Conservation (phyloP, 2,329 filamentous ascomycete species). For the Exophiala lecanii-corni region DNA sequence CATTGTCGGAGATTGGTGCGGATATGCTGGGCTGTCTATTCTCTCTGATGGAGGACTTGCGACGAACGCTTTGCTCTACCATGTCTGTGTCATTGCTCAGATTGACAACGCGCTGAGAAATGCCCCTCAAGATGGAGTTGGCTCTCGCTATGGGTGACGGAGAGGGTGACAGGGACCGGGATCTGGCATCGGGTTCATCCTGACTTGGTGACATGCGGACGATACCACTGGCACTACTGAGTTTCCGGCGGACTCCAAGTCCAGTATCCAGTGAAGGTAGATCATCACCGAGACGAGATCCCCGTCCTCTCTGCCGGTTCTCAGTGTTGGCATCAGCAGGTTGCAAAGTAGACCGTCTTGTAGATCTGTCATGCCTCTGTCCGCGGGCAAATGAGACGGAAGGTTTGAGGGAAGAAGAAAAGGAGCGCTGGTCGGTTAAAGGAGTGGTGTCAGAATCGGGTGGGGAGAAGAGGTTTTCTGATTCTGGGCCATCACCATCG, state of each 20-base stretch:
- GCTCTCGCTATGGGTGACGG: conserved; percentile 63
- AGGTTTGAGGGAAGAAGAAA: conserved; percentile 50
- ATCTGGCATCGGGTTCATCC: conserved; percentile 42
- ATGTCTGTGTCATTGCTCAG: conserved; percentile 88
- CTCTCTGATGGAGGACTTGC: conserved; percentile 43
- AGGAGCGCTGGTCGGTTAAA: conserved; percentile 52
- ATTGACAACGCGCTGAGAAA: conserved; percentile 97
- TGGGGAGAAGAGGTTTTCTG: conserved; percentile 37
- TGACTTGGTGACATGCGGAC: conserved; percentile 34
- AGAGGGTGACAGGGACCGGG: conserved; percentile 59
- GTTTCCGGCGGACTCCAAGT: conserved; percentile 46
- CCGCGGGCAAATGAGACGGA: conserved; percentile 42
- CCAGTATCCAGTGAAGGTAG: conserved; percentile 57
- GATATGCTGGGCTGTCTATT: conserved; percentile 18
- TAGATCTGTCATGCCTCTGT: conserved; percentile 44
- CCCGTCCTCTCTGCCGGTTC: conserved; percentile 29
- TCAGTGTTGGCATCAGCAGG: conserved; percentile 40
- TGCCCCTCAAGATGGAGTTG: conserved; percentile 71
- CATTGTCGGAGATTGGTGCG: conserved; percentile 6
- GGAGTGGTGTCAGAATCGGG: conserved; percentile 54
- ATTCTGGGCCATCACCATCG: conserved; percentile 25
- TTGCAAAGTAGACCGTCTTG: conserved; percentile 51
- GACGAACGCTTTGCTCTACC: conserved; percentile 65
- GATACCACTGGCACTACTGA: conserved; percentile 54
- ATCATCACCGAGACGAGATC: conserved; percentile 57